Conservation (phyloP, 257 asterid genomes). For the Haberlea rhodopensis region DNA sequence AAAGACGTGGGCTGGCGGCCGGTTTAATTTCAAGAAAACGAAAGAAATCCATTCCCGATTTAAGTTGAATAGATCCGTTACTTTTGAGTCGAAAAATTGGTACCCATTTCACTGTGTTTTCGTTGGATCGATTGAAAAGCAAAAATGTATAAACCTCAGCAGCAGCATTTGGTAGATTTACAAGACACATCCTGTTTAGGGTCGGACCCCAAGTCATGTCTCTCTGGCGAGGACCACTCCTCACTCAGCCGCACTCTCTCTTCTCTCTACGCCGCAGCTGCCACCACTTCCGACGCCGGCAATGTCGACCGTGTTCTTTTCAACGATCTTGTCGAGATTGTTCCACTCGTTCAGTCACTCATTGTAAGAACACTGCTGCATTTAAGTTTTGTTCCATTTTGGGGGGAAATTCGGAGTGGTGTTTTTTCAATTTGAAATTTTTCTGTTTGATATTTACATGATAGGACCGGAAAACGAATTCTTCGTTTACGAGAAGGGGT, state of each 20-base stretch:
- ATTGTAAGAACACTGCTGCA: conserved; percentile 47
- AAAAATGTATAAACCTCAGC: conserved; percentile 49
- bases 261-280: conserved; percentile 58
- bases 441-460: conserved; percentile 15
- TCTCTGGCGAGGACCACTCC: conserved; percentile 54
- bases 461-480: conserved; percentile 69
- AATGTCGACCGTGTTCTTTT: conserved; percentile 69
- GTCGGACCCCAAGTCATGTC: conserved; percentile 68
- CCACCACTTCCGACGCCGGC: conserved; percentile 59
- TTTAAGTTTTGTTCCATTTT: conserved; percentile 16
- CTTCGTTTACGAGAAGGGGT: conserved; percentile 77
- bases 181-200: conserved; percentile 51
- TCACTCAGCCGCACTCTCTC: conserved; percentile 49
- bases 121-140: neutral
- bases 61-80: no score
- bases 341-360: conserved; percentile 90
- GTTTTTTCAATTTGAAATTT: neutral
- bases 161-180: conserved; percentile 56
- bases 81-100: neutral
- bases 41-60: neutral
- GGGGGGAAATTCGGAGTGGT: neutral
- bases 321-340: conserved; percentile 71
- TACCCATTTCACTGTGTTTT: neutral
- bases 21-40: neutral
- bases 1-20: no score